These are phyloP conservation scores for Hydnomerulius pinastri DNA, from an alignment of 768 basidiomycete genomes.

Conservation along the genomic window DNA sequence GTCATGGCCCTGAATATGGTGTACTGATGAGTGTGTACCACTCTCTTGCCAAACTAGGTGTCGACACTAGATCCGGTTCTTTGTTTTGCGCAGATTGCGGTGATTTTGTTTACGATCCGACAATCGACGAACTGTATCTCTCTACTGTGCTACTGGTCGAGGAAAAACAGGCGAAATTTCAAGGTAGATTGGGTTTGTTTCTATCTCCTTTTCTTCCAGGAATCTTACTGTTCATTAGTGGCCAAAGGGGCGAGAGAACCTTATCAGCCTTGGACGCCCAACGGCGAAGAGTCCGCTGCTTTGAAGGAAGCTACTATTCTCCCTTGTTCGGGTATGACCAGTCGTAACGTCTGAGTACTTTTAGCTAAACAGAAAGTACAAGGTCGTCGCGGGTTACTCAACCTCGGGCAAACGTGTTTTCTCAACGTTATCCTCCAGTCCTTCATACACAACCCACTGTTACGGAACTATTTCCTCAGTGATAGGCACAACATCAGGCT, in stretches of 20 bases:
- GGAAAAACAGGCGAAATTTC: conserved; percentile 61
- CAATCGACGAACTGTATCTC: conserved; percentile 48
- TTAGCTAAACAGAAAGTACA: conserved; percentile 1
- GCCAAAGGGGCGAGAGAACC: conserved; percentile 45
- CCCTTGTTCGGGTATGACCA: conserved; percentile 69
- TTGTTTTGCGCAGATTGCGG: conserved; percentile 75
- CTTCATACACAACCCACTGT: conserved; percentile 85
- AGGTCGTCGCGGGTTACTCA: conserved; percentile 85
- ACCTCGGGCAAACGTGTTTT: conserved; percentile 93
- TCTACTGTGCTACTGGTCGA: conserved; percentile 52
- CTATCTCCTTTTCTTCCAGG: background rate
- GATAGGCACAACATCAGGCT: conserved; percentile 82
- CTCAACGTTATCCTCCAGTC: conserved; percentile 90
- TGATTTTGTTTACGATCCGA: conserved; percentile 68
- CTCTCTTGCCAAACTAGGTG: conserved; percentile 45
- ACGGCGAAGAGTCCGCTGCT: conserved; percentile 39
- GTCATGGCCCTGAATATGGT: background rate
- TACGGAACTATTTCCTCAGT: conserved; percentile 86
- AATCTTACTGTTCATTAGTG: conserved; percentile 23
- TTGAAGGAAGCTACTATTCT: conserved; percentile 53
- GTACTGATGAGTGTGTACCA: background rate
- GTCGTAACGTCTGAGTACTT: background rate
- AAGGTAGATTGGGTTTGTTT: conserved; percentile 40
- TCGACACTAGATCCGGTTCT: conserved; percentile 71
- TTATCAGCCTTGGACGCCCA: conserved; percentile 53